Conservation (phyloP, 2,329 filamentous ascomycete genomes). For the Sporothrix schenckii region DNA sequence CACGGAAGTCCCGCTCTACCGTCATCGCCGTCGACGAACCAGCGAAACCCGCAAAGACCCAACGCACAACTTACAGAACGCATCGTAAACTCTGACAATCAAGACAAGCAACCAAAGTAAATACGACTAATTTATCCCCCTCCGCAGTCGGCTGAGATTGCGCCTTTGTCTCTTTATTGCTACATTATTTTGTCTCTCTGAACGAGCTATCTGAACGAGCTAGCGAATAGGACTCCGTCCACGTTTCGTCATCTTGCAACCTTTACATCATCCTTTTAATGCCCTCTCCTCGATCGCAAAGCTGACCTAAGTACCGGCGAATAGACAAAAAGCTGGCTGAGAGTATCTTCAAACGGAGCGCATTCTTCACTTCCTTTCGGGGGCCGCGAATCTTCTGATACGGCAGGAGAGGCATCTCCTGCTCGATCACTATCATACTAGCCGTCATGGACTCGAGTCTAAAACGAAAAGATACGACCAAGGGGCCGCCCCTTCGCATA, state of each 20-base stretch:
- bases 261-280: background rate
- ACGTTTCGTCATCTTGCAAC: background rate
- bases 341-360: background rate
- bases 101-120: background rate
- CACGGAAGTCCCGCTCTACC: slow-evolving; percentile 4
- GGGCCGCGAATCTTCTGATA: background rate
- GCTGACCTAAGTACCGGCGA: background rate
- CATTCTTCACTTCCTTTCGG: background rate
- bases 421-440: background rate
- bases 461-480: slow-evolving; percentile 90
- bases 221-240: background rate
- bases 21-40: slow-evolving; percentile 15
- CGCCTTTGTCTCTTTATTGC: background rate
- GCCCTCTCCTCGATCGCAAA: background rate
- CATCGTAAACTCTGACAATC: background rate
- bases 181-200: background rate
- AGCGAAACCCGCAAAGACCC: background rate
- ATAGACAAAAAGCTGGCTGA: background rate
- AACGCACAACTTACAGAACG: background rate
- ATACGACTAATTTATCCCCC: background rate
- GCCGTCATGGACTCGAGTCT: slow-evolving; percentile 59
- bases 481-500: slow-evolving; percentile 88
- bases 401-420: background rate
- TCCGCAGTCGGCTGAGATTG: background rate
- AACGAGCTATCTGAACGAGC: background rate